Percentiles rank a stretch among this genome's conserved stretches.
Evolutionary conservation across 2,329 filamentous ascomycete genomes (phyloP).

Genomic region (Pyricularia grisea): DNA sequence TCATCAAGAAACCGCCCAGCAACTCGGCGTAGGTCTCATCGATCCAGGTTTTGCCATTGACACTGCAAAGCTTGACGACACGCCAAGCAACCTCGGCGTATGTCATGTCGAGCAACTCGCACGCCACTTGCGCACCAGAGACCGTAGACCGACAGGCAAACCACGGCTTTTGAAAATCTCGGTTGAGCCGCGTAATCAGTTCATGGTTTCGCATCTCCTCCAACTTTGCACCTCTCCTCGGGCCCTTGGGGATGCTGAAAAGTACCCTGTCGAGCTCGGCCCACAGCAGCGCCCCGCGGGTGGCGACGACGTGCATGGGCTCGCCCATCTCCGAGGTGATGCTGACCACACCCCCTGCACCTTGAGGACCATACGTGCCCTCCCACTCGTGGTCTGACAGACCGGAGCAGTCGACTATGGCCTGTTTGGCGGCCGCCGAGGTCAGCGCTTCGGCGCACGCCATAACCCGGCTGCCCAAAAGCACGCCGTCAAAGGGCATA

Average conservation of each 20-base stretch:
- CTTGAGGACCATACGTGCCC: slow-evolving; percentile 37
- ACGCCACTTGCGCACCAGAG: slow-evolving; percentile 55
- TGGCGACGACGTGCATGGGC: slow-evolving; percentile 97
- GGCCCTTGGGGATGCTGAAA: slow-evolving; percentile 79
- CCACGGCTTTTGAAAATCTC: slow-evolving; percentile 95
- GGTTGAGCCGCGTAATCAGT: slow-evolving; percentile 88
- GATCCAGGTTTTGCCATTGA: slow-evolving; percentile 57
- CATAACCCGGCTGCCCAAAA: slow-evolving; percentile 93
- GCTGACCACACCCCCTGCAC: slow-evolving; percentile 76
- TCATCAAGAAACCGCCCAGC: slow-evolving; percentile 90
- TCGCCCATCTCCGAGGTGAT: slow-evolving; percentile 98
- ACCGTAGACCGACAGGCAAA: slow-evolving; percentile 70
- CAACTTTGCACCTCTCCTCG: slow-evolving; percentile 78
- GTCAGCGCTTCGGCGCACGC: slow-evolving; percentile 86
- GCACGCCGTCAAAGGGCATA: slow-evolving; percentile 89
- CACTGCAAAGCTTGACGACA: slow-evolving; percentile 82
- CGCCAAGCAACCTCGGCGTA: slow-evolving; percentile 73
- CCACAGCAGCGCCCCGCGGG: slow-evolving; percentile 93
- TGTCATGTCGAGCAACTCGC: slow-evolving; percentile 88
- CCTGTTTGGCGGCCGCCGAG: slow-evolving; percentile 77
- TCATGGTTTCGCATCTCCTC: slow-evolving; percentile 85
- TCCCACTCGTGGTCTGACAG: slow-evolving; percentile 74
- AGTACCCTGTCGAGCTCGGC: slow-evolving; percentile 98
- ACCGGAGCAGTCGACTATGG: slow-evolving; percentile 77
- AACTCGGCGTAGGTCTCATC: slow-evolving; percentile 73